Percentiles rank a stretch among this genome's conserved stretches.
These are phyloP conservation scores for Neofusicoccum laricinum DNA, from an alignment of 2,329 filamentous ascomycete species.

Conservation along the genomic window DNA sequence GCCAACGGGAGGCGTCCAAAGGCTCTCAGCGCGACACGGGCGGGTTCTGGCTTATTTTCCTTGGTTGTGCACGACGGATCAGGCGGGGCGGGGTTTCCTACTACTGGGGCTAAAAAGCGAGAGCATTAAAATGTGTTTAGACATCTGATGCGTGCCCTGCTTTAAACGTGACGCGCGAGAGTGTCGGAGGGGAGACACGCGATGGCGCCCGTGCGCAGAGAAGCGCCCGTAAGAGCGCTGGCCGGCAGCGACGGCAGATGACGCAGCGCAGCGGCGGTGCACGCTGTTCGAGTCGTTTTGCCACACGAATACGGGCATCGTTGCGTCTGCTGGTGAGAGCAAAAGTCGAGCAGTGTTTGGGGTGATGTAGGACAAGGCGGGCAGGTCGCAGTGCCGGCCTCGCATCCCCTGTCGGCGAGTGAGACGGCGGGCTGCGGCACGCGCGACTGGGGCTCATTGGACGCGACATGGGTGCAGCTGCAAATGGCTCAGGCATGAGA, in stretches of 20 bases:
- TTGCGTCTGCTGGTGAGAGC: not conserved
- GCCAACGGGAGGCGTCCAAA: conserved; percentile 17
- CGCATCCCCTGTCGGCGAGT: conserved; percentile 6
- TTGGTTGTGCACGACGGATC: conserved; percentile 10
- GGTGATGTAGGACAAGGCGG: not conserved
- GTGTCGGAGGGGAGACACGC: not conserved
- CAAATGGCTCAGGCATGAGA: not conserved
- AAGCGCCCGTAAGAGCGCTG: not conserved
- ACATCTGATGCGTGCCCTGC: not conserved
- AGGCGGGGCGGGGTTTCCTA: conserved; percentile 1
- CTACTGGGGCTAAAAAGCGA: conserved; percentile 11
- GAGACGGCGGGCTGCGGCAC: not conserved
- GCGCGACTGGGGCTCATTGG: not conserved
- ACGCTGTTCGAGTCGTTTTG: not conserved
- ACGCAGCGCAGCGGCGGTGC: conserved; percentile 3
- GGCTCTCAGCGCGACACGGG: conserved; percentile 5
- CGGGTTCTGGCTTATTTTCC: conserved; percentile 11
- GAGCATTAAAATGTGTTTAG: conserved; percentile 14
- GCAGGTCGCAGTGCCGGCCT: conserved; percentile 4
- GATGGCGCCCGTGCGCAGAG: not conserved
- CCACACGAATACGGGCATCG: not conserved
- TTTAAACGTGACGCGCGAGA: not conserved
- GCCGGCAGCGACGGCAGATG: not conserved
- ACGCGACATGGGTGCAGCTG: conserved; percentile 1
- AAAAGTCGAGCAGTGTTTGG: not conserved